Base-by-base conservation (phyloP, 306 rosid species). In the Neltuma alba region DNA sequence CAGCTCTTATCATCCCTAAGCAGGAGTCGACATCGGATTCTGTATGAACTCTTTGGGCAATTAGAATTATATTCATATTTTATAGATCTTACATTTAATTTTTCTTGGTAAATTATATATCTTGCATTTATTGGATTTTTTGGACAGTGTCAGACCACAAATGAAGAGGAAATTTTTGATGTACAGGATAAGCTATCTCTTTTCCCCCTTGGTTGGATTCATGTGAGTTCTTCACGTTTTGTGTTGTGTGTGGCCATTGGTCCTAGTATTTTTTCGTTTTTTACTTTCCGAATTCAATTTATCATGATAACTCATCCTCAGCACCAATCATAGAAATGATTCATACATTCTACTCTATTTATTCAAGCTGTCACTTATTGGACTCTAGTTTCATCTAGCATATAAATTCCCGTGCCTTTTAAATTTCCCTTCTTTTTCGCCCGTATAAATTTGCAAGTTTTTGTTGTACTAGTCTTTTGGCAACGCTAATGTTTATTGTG, bases 161-260 rank as follows among this genome's bases (percentile, higher is more conserved):
- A 92, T 79, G 99, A 95, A 86, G 99, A 95, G 89, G 99, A 95
- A 79, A 92, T 95, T 76, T 95, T 95, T 86, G 99, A 95, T 75
- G 97, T 89, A 81, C 99, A 95, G 85, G 99, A 92, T 64, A 92
- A 87, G 81, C 88, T 77, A 66, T 95, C 99, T 70, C 97, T 95
- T 80, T 95, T 94, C 63, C 97, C 99, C 61, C 99, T 94, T 83
- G 99, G 99, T 44, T 94, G 99, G 99, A 94, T 94, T 76, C 99
- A 95, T 76, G 99, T 95, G 90, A 92, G 98, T 86, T 85, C 75
- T 67, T 30, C 18, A 68, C 41, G 34, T 55, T 45, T 66, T 67
- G 25, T 74, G 25, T 74, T 65, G 15, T 1, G 7, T 57, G 33
- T 57, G 7, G 33, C 33, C 63, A 50, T 41, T 47, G 73, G 42